phyloP scores from a whole-genome alignment of 2,329 filamentous ascomycete species.

The Penicillium sp. region DNA sequence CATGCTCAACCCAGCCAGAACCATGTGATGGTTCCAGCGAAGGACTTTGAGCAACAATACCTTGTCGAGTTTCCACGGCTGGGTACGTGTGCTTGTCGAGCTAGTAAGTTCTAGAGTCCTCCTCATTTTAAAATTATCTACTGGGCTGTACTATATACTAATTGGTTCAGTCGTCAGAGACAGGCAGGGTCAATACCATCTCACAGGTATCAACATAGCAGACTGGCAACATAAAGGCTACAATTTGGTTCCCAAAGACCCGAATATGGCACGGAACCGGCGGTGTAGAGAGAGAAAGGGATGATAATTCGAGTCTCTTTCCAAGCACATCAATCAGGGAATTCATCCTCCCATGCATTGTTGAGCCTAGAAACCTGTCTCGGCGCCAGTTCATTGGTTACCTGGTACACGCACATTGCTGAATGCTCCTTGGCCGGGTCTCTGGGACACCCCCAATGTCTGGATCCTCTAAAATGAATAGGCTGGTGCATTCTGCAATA shows the following conservation, averaged over 20 bases:
- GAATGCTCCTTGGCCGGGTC: neutral
- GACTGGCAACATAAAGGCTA: neutral
- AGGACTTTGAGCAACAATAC: neutral
- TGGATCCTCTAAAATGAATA: no score
- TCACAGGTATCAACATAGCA: neutral
- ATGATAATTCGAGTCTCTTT: no score
- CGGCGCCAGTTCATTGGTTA: neutral
- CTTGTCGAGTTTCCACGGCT: neutral
- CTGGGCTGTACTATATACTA: neutral
- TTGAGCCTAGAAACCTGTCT: no score
- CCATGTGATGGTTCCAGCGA: neutral
- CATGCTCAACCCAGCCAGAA: no score
- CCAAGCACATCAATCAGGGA: neutral
- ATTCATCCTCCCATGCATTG: no score
- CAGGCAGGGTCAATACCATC: neutral
- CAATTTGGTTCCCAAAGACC: neutral
- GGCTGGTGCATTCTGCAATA: no score
- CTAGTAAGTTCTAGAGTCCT: neutral
- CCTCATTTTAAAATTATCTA: no score
- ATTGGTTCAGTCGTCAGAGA: neutral
- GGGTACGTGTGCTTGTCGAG: neutral
- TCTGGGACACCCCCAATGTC: no score
- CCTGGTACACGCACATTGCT: neutral
- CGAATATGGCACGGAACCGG: neutral
- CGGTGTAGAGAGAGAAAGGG: no score